These are phyloP conservation scores for Lolium rigidum DNA, from an alignment of 176 grass and related monocot species.

Conservation along the genomic window DNA sequence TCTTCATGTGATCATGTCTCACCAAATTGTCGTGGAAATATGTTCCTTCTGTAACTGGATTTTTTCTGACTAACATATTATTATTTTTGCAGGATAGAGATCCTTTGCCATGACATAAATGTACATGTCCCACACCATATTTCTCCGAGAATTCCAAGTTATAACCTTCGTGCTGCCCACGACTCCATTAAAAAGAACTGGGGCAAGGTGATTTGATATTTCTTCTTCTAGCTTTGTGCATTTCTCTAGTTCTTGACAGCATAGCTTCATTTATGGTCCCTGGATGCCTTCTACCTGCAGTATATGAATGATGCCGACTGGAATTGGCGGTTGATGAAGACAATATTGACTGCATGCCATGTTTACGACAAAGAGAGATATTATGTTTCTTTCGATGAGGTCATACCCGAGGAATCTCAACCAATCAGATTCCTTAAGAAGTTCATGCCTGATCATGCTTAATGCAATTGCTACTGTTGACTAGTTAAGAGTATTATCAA, in stretches of 20 bases:
- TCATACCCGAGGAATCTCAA: slow-evolving; percentile 72
- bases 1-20: not conserved
- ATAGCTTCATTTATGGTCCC: slow-evolving; percentile 43
- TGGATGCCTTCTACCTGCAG: slow-evolving; percentile 48
- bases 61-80: slow-evolving; percentile 34
- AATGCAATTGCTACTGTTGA: slow-evolving; percentile 41
- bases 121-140: slow-evolving; percentile 97
- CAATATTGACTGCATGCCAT: slow-evolving; percentile 95
- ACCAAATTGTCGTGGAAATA: slow-evolving; percentile 29
- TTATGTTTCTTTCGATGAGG: slow-evolving; percentile 87
- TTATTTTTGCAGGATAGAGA: slow-evolving; percentile 81
- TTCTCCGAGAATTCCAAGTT: slow-evolving; percentile 96
- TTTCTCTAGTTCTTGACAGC: slow-evolving; percentile 19
- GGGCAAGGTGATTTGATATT: slow-evolving; percentile 67
- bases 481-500: slow-evolving; percentile 37
- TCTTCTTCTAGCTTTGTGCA: not conserved
- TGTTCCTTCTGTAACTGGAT: slow-evolving; percentile 26
- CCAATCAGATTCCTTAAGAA: slow-evolving; percentile 85
- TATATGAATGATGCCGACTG: slow-evolving; percentile 92
- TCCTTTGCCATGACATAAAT: slow-evolving; percentile 98
- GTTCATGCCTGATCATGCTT: slow-evolving; percentile 88
- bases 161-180: slow-evolving; percentile 80
- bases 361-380: slow-evolving; percentile 87
- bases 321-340: slow-evolving; percentile 99
- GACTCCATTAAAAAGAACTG: slow-evolving; percentile 83